Evolutionary conservation across 805 yeast species (phyloP), one percentile per base, ranked within the genome.

Genomic region (Wickerhamiella brachini): DNA sequence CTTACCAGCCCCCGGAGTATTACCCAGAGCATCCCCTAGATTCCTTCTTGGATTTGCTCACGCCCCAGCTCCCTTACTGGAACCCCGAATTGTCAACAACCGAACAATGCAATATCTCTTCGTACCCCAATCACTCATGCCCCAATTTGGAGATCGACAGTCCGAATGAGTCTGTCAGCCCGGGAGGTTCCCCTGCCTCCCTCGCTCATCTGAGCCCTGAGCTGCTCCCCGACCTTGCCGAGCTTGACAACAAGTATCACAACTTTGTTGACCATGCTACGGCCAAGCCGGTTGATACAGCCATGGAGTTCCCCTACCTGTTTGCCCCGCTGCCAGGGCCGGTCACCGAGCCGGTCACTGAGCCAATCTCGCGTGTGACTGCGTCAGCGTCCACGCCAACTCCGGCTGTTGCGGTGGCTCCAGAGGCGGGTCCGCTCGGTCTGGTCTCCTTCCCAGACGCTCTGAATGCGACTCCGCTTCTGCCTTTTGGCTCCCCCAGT

Each of bases 1-100:
- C 47, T 23, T 26, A 23, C 21, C 29, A 45, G 47, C 38, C 21
- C 29, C 21, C 24, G 29, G 21, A 17, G 9, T 18, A 9, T 34
- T 17, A 34, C 39, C 18, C 23, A 12, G 47, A 45, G 47, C 47
- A 45, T 3, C 23, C 29, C 47, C 38, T 26, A 17, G 47, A 45
- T 12, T 10, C 31, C 23, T 45, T 45, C 39, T 18, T 29, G 47
- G 47, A 45, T n/a, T 45, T 45, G 47, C 47, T 45, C 47, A 10
- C 31, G 3, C 7, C 46, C 24, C 29, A 44, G 24, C 34, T 44
- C 13, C 46, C 46, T 23, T 21, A 44, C 29, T 44, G 46, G 46
- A 44, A 4, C 31, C 24, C 46, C 5, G 47, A 45, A 24, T 12
- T 12, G 24, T 23, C 47, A 37, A n/a, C 20, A 3, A 37, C 20